phyloP scores from a whole-genome alignment of 441 rosid species.

The Populus hybrid region DNA sequence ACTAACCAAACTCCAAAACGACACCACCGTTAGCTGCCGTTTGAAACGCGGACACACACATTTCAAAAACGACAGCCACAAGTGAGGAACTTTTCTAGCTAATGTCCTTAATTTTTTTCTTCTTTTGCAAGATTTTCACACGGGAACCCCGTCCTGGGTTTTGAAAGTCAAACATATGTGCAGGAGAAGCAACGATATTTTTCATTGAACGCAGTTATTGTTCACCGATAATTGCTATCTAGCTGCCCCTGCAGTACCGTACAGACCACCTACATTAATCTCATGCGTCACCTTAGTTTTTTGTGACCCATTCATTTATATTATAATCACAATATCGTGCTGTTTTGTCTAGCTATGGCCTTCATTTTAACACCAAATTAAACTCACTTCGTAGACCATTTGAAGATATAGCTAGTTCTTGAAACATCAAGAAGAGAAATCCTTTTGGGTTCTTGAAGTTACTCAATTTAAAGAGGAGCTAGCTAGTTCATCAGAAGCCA shows the following conservation, averaged over 20 bases:
- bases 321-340: background rate
- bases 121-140: background rate
- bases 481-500: no score
- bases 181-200: background rate
- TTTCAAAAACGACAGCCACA: no score
- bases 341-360: background rate
- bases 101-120: background rate
- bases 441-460: background rate
- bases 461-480: no score
- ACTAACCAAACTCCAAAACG: no score
- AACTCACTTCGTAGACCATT: no score
- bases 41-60: no score
- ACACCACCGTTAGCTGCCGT: no score
- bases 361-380: no score
- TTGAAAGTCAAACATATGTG: background rate
- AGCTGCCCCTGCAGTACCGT: no score
- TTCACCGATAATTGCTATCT: no score
- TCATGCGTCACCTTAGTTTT: background rate
- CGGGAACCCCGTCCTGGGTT: background rate
- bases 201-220: no score
- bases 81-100: background rate
- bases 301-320: background rate
- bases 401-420: background rate
- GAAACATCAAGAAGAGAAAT: background rate
- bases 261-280: background rate